These are phyloP conservation scores for Raphanus sativus DNA, from an alignment of 345 rosid species.

Conservation along the genomic window DNA sequence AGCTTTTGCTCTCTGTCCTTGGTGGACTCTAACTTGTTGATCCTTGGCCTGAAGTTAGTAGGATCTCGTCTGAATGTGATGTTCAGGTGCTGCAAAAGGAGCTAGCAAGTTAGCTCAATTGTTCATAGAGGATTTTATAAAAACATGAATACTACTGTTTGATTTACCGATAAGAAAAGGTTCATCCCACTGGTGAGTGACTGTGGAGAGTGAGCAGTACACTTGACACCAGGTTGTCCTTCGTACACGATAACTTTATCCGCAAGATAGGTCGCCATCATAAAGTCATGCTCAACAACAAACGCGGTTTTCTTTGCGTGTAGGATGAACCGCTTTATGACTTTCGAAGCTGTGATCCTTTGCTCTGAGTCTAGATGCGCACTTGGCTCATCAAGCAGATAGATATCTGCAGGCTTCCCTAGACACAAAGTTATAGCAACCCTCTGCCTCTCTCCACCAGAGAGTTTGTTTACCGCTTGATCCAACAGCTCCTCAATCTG, in stretches of 20 bases:
- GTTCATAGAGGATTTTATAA: neutral
- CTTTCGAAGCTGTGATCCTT: neutral
- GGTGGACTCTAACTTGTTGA: neutral
- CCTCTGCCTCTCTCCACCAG: neutral
- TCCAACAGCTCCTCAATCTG: constrained; percentile 1
- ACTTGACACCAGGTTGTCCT: neutral
- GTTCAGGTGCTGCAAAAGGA: neutral
- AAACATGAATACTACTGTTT: neutral
- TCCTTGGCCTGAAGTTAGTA: neutral
- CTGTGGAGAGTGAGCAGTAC: constrained; percentile 1
- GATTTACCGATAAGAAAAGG: neutral
- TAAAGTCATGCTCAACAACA: neutral
- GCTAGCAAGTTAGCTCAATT: neutral
- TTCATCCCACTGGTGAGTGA: neutral
- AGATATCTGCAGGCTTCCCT: neutral
- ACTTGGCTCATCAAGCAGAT: neutral
- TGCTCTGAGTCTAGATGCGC: neutral
- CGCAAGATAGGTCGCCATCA: neutral
- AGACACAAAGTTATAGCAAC: neutral
- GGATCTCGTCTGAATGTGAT: neutral
- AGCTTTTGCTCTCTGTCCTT: neutral
- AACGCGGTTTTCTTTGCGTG: neutral
- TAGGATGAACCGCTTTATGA: neutral
- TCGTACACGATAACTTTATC: neutral
- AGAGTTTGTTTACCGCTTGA: neutral